Conservation (phyloP, 176 grass and related monocot species). For the Ampelocalamus luodianensis region DNA sequence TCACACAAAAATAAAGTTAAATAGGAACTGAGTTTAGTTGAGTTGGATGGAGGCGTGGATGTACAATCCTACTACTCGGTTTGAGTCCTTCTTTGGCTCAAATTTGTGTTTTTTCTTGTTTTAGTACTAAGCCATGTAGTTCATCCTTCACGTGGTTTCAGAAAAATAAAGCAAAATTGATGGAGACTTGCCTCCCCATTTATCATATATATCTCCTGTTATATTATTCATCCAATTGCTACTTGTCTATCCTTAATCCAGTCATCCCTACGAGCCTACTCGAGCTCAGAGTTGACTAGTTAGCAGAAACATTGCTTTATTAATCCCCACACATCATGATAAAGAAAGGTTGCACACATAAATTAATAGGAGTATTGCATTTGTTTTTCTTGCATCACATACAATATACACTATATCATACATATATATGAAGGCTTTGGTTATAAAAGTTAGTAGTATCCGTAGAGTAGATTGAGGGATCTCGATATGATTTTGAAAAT, state of each 20-base stretch:
- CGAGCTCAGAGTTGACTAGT: constrained; percentile 38
- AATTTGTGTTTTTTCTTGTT: too few relatives aligned
- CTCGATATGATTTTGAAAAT: too few relatives aligned
- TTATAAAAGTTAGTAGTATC: too few relatives aligned
- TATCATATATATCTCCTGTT: constrained; percentile 20
- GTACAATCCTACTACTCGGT: too few relatives aligned
- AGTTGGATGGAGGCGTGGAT: too few relatives aligned
- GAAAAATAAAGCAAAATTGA: not conserved
- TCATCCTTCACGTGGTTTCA: too few relatives aligned
- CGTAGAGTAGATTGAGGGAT: too few relatives aligned
- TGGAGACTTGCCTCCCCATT: constrained; percentile 38
- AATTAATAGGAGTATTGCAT: not conserved
- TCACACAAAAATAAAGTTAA: not conserved
- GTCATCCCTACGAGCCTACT: constrained; percentile 34
- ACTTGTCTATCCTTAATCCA: constrained; percentile 39
- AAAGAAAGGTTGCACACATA: constrained; percentile 2
- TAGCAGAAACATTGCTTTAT: constrained; percentile 33
- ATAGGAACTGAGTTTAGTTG: too few relatives aligned
- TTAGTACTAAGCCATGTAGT: too few relatives aligned
- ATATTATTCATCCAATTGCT: constrained; percentile 32
- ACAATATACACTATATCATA: not conserved
- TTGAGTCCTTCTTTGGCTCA: too few relatives aligned
- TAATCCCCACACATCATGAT: constrained; percentile 33
- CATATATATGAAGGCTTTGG: constrained; percentile 1
- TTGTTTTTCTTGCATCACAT: constrained; percentile 24